Base-by-base conservation (phyloP, 2,329 filamentous ascomycete genomes). In the Neonectria hederae region DNA sequence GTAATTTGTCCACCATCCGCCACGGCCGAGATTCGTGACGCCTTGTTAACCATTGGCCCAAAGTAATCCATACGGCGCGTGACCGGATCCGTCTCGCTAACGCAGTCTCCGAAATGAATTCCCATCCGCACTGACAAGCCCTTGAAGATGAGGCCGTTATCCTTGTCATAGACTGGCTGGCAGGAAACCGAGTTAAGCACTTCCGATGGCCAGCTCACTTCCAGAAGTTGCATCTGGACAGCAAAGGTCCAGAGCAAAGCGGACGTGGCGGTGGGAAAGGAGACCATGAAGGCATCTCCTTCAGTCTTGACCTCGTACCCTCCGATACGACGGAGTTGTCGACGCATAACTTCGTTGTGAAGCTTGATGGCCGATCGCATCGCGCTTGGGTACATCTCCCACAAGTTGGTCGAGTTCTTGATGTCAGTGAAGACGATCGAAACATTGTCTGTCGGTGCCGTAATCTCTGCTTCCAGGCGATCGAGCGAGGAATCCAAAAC, bases 21-120 rank as follows among this genome's bases (percentile, higher is more conserved):
- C 46, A 97, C 94, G 22, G 93, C 91, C 7, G 93, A 96, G 69
- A 99, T 97, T 81, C 96, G 92, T 17, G 96, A 92, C 0, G 96
- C 93, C 75, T 97, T 94, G 81, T 99, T 99, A 74, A 99, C 96
- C 94, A 99, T 99, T 14, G 96, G 96, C 0, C 96, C 96, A 76
- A 98, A 99, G 81, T 99, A 99, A 75, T 99, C 96, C 96, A 99
- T 99, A 67, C 96, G 93, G 62, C 94, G 91, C 1, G 96, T 99
- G 54, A 99, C 94, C 0, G 96, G 96, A 78, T 99, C 96, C 53
- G 91, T 92, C 79, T 99, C 96, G 76, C 94, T 97, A 72, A 99
- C 94, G 6, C 95, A 96, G 64, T 92, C 90, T 69, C 96, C 96
- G 87, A 92, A 99, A 78, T 99, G 96, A 65, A 97, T 93, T 73